Evolutionary conservation across 805 yeast species (phyloP).

Genomic region (Candida jianshihensis): DNA sequence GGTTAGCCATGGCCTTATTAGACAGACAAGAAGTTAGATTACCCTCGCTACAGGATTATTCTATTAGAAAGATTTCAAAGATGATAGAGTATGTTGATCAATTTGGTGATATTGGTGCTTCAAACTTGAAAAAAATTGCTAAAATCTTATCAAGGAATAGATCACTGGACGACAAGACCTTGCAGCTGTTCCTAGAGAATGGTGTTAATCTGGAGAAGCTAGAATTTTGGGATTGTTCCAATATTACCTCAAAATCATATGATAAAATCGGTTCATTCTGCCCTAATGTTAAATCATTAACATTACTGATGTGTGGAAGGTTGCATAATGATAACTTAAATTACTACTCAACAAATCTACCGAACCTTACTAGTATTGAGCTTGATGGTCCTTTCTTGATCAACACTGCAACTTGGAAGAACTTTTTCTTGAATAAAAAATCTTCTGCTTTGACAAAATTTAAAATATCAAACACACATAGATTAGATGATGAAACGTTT

Average conservation of each 20-base stretch:
- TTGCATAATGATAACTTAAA: constrained; percentile 68
- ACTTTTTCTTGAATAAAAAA: constrained; percentile 48
- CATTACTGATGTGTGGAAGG: constrained; percentile 89
- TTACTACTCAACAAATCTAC: constrained; percentile 55
- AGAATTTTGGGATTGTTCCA: constrained; percentile 91
- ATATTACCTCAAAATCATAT: constrained; percentile 56
- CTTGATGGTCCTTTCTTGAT: constrained; percentile 89
- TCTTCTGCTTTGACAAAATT: constrained; percentile 51
- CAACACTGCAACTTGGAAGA: constrained; percentile 69
- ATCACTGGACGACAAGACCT: constrained; percentile 64
- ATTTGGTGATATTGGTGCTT: constrained; percentile 79
- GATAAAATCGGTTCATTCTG: constrained; percentile 70
- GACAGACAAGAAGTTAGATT: constrained; percentile 58
- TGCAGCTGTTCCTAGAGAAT: constrained; percentile 61
- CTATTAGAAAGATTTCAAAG: constrained; percentile 60
- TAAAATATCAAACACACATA: constrained; percentile 73
- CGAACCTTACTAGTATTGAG: constrained; percentile 44
- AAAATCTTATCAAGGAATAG: constrained; percentile 78
- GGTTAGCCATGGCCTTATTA: constrained; percentile 76
- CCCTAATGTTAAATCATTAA: constrained; percentile 60
- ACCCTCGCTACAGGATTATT: constrained; percentile 75
- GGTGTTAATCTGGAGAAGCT: constrained; percentile 43
- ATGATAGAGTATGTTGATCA: constrained; percentile 71
- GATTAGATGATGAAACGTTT: constrained; percentile 65
- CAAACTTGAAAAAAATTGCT: constrained; percentile 64